Evolutionary conservation across 805 yeast species (phyloP).

Genomic region (Wickerhamiella hasegawae): DNA sequence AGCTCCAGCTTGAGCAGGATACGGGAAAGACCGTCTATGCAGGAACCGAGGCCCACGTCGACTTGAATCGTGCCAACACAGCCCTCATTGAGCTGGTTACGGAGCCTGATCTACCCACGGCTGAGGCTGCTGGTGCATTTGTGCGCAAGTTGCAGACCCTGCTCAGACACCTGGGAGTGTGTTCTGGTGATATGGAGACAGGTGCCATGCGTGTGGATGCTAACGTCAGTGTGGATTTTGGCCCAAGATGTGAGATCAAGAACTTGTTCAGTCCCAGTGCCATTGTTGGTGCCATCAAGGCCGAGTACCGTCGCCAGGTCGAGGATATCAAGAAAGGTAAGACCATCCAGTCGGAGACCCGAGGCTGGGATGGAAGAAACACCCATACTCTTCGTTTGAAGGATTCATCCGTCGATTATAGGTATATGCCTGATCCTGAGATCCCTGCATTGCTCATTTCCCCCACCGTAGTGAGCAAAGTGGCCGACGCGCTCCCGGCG

Average conservation of each 20-base stretch:
- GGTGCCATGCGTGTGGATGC: constrained; percentile 96
- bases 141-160: constrained; percentile 65
- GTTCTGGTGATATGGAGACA: constrained; percentile 81
- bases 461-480: constrained; percentile 26
- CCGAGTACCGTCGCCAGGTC: constrained; percentile 60
- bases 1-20: constrained; percentile 87
- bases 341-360: constrained; percentile 41
- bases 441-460: constrained; percentile 43
- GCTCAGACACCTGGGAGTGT: constrained; percentile 51
- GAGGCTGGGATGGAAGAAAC: constrained; percentile 77
- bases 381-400: constrained; percentile 60
- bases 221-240: constrained; percentile 59
- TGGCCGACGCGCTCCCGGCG: constrained; percentile 29
- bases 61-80: constrained; percentile 68
- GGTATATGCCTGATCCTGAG: constrained; percentile 93
- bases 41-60: constrained; percentile 35
- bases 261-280: constrained; percentile 76
- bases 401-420: constrained; percentile 70
- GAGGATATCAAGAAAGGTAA: constrained; percentile 27
- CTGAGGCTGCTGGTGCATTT: constrained; percentile 59
- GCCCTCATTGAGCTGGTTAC: constrained; percentile 89
- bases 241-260: constrained; percentile 72
- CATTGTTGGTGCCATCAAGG: constrained; percentile 54
- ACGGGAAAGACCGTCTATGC: constrained; percentile 66
- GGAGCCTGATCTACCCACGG: constrained; percentile 59